Base-by-base conservation (phyloP, 306 rosid species). In the Inga laurina region DNA sequence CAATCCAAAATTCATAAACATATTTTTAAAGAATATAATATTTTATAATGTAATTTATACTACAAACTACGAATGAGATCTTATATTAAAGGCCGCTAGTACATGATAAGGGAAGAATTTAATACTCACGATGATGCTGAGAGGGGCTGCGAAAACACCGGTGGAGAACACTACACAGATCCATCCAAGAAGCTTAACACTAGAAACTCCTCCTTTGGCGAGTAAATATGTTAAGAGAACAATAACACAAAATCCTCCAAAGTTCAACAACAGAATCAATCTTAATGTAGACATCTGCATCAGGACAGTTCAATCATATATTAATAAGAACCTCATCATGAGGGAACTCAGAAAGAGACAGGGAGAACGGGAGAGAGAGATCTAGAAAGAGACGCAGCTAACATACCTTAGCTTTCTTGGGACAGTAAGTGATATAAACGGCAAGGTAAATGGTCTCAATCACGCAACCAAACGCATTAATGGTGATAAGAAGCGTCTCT, bases 141-240 rank as follows among this genome's bases (percentile, higher is more conserved):
- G 71, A 69, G 99, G 99, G 48, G 99, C 98, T 7, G 95, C 98
- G 30, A 97, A 97, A 80, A 97, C 99, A 81, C 90, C 86, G 70
- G 92, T 92, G 4, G 98, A 83, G 80, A 92, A 92, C 16, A 89
- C 89, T 0, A 94, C 98, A 46, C 97, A 94, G 85, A 97, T 85
- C 92, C 98, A 90, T 71, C 99, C 99, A 62, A 97, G 91, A 87
- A 91, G 91, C 76, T 83, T 76, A 3, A 88, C 54, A 24, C 97
- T 37, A 27, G 68, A 90, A 22, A 4, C 11, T 14, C 75, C 85
- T 74, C 69, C 78, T 82, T 90, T 74, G n/a, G 89, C 84, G 3
- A 94, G 64, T 69, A 94, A 8, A 64, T 86, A 88, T 2, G 97
- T 87, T 66, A 94, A 34, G 19, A 91, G 83, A 39, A 89, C 93